Percentiles rank a stretch among this genome's conserved stretches.
phyloP scores from a whole-genome alignment of 257 asterid genomes.

The Striga asiatica region DNA sequence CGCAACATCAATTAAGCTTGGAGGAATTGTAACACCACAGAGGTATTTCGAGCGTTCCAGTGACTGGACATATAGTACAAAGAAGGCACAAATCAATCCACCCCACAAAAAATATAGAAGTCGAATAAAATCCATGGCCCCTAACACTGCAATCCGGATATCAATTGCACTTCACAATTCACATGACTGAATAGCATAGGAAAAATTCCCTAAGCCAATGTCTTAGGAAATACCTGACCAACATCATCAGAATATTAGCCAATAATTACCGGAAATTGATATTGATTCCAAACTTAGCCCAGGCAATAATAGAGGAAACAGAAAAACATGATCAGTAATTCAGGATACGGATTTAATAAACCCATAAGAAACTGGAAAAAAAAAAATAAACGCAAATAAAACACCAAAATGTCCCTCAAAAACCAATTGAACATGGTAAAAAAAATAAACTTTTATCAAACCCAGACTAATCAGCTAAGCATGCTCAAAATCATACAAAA shows the following conservation, averaged over 20 bases:
- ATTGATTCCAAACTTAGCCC: too few species aligned
- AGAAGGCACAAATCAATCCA: neutral
- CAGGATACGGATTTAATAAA: neutral
- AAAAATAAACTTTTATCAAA: neutral
- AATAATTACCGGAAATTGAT: too few species aligned
- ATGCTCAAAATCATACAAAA: neutral
- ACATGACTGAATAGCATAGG: too few species aligned
- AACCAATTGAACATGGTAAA: neutral
- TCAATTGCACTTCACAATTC: too few species aligned
- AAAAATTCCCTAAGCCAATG: too few species aligned
- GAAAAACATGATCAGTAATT: neutral
- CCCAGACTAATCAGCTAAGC: neutral
- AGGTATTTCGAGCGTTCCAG: neutral
- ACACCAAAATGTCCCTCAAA: conserved; percentile 2
- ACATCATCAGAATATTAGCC: too few species aligned
- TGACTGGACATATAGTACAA: neutral
- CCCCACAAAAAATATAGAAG: neutral
- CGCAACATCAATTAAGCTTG: neutral
- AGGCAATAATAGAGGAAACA: too few species aligned
- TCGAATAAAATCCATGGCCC: neutral
- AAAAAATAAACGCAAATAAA: too few species aligned
- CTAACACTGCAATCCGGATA: neutral
- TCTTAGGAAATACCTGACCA: too few species aligned
- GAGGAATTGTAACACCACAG: neutral
- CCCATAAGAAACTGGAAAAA: neutral